Evolutionary conservation across 352 stramenopile genomes (phyloP), one percentile per base, ranked within the genome.

Genomic region (Phytophthora fragariaefolia): DNA sequence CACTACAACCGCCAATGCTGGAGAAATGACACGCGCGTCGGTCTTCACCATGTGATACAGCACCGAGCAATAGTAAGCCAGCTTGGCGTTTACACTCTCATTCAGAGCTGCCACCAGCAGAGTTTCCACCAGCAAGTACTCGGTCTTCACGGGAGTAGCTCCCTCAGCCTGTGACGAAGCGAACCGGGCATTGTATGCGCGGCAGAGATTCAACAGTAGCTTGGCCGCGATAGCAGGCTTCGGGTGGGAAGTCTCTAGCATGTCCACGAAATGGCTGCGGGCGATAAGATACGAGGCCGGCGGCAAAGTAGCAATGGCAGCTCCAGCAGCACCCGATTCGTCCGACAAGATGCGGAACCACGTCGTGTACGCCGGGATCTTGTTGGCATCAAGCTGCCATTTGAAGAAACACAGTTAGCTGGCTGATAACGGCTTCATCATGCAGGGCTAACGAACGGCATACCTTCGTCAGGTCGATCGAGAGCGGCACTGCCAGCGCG

Each of bases 1-100:
- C 7, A 96, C 78, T 17, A 95, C 74, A 24, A 95, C 86, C n/a
- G 88, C 88, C 13, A 96, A 63, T 3, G 87, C 86, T 10, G 86
- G 80, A 17, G 85, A 93, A 18, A 96, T 64, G 4, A 79, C 46
- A 27, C 72, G 74, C 7, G 85, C 76, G 36, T 96, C 84, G 7
- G 74, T 78, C 72, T 96, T 96, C 40, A 94, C 82, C 32, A 96
- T 51, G 32, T 96, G 85, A 26, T 83, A 87, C 48, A 96, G 70
- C 24, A 94, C 80, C 0, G 84, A 82, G 55, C 85, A 90, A 30
- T 89, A 80, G 67, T 92, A 93, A 5, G 61, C 75, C 40, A 92
- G 59, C 27, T 80, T 87, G 26, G 74, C 71, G 1, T 69, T 58
- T 10, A 73, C 59, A n/a, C 61, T 74, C 46, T 90, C 82, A 8